These are phyloP conservation scores for Lactarius vividus DNA, from an alignment of 768 basidiomycete genomes.

Conservation along the genomic window DNA sequence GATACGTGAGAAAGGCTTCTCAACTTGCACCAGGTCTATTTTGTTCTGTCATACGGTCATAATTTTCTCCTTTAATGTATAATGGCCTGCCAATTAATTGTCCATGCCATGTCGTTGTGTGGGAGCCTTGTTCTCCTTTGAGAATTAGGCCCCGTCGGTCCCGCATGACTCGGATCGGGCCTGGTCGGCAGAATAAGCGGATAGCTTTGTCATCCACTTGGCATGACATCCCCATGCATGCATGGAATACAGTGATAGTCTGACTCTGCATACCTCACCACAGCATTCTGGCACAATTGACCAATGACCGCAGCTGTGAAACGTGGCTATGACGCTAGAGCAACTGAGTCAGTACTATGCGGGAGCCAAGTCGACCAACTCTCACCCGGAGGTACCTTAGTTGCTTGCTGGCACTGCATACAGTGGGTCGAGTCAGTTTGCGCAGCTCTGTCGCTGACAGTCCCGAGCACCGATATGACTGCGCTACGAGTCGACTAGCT, in stretches of 20 bases:
- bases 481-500: background rate
- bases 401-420: background rate
- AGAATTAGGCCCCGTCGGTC: background rate
- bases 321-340: background rate
- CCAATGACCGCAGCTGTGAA: background rate
- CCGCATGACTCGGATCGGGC: background rate
- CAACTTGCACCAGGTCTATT: background rate
- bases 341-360: background rate
- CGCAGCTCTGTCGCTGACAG: background rate
- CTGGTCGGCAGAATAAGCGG: background rate
- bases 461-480: background rate
- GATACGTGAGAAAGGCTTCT: conserved; percentile 35
- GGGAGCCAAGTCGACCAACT: no score
- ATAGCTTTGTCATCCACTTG: background rate
- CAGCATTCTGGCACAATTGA: background rate
- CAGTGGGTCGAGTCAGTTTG: conserved; percentile 13
- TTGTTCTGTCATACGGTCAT: background rate
- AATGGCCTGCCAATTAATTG: background rate
- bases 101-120: background rate
- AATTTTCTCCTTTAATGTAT: background rate
- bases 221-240: background rate
- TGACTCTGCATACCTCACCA: background rate
- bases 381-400: background rate
- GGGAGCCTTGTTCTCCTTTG: background rate
- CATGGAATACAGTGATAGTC: background rate